Conservation (phyloP, 2,329 filamentous ascomycete genomes). For the Colletotrichum karsti region DNA sequence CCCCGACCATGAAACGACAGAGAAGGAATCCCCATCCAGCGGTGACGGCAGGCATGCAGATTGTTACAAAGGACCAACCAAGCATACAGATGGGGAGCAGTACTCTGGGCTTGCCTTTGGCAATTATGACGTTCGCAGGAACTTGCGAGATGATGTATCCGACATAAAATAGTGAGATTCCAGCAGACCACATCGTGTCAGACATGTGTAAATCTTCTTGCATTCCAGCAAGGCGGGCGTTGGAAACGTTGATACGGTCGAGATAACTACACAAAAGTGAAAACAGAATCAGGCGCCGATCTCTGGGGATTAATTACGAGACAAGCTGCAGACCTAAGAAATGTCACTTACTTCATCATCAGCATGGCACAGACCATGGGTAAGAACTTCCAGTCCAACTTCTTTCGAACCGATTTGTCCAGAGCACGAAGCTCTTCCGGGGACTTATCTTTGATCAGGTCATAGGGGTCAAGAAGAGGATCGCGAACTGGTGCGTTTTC, state of each 20-base stretch:
- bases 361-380: slow-evolving; percentile 39
- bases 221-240: slow-evolving; percentile 47
- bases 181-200: slow-evolving; percentile 46
- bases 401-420: slow-evolving; percentile 35
- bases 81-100: slow-evolving; percentile 49
- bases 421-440: slow-evolving; percentile 33
- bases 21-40: slow-evolving; percentile 38
- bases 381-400: slow-evolving; percentile 37
- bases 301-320: background rate
- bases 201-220: slow-evolving; percentile 44
- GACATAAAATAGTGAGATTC: slow-evolving; percentile 53
- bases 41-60: slow-evolving; percentile 51
- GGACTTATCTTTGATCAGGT: slow-evolving; percentile 30
- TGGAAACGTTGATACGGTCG: slow-evolving; percentile 59
- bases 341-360: slow-evolving; percentile 40
- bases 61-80: slow-evolving; percentile 50
- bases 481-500: slow-evolving; percentile 4
- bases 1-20: slow-evolving; percentile 40
- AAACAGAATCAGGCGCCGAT: background rate
- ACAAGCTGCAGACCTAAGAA: background rate
- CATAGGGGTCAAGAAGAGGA: slow-evolving; percentile 23
- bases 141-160: slow-evolving; percentile 56
- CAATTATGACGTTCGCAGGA: slow-evolving; percentile 54
- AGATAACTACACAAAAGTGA: slow-evolving; percentile 47
- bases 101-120: slow-evolving; percentile 44